Percentiles rank a stretch among this genome's conserved stretches.
phyloP scores from a whole-genome alignment of 352 stramenopile species.

The Pythium guiyangense region DNA sequence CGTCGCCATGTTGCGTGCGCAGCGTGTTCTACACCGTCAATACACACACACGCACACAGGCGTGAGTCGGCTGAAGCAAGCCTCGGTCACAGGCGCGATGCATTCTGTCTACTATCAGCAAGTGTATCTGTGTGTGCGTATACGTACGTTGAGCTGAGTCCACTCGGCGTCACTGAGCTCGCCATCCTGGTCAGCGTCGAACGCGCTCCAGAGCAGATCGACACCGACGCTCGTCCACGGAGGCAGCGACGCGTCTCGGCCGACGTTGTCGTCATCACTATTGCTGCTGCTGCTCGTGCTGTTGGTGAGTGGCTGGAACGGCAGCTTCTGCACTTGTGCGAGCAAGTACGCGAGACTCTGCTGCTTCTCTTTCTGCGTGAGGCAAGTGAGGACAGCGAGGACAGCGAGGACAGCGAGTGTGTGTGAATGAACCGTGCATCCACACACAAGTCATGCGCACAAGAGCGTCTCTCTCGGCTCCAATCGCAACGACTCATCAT shows the following conservation, averaged over 20 bases:
- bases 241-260: too few species aligned
- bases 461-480: too few species aligned
- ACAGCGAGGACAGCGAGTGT: too few species aligned
- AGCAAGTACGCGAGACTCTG: constrained; percentile 40
- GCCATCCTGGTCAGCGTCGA: constrained; percentile 28
- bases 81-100: neutral
- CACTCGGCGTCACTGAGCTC: constrained; percentile 24
- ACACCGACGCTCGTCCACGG: too few species aligned
- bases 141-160: constrained; percentile 32
- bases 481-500: too few species aligned
- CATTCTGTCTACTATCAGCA: neutral
- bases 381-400: neutral
- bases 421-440: neutral
- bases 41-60: too few species aligned
- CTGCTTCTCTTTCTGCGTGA: constrained; percentile 48
- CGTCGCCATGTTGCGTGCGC: constrained; percentile 14
- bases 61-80: too few species aligned
- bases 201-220: constrained; percentile 35
- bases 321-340: constrained; percentile 29
- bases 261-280: too few species aligned
- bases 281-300: too few species aligned
- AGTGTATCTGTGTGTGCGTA: constrained; percentile 4
- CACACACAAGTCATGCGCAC: too few species aligned
- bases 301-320: too few species aligned
- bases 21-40: constrained; percentile 20